phyloP scores from a whole-genome alignment of 192 early-diverging fungal species.

The Coemansia sp. region DNA sequence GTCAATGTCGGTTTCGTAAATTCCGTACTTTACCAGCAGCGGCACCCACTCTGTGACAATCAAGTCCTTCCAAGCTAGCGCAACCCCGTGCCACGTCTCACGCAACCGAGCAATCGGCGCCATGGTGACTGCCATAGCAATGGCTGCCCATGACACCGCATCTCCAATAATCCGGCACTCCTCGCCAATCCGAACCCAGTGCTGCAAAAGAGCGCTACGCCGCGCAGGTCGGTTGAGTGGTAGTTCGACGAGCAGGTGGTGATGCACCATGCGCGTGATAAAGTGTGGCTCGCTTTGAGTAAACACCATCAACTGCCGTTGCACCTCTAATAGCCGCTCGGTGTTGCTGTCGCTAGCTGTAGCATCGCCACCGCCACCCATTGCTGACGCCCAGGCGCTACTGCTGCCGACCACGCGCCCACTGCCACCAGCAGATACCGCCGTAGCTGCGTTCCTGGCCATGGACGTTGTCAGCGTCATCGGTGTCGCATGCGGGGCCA shows the following conservation, averaged over 20 bases:
- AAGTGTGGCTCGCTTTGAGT: conserved; percentile 71
- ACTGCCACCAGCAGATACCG: not conserved
- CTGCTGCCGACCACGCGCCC: not conserved
- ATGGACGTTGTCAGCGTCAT: not conserved
- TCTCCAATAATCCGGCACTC: conserved; percentile 62
- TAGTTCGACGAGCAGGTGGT: conserved; percentile 67
- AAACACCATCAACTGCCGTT: conserved; percentile 56
- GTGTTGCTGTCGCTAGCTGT: not conserved
- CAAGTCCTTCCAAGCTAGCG: conserved; percentile 51
- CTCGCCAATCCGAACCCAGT: conserved; percentile 71
- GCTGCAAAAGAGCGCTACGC: conserved; percentile 61
- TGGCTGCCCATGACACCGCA: conserved; percentile 65
- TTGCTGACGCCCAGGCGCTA: not conserved
- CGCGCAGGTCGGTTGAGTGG: conserved; percentile 54
- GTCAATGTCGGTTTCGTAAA: conserved; percentile 56
- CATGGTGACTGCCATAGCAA: conserved; percentile 70
- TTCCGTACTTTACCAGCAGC: conserved; percentile 58
- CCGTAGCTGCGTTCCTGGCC: not conserved
- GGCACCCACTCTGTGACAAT: conserved; percentile 65
- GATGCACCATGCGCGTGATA: conserved; percentile 66
- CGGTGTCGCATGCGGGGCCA: not conserved
- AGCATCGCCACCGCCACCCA: not conserved
- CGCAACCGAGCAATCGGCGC: conserved; percentile 66
- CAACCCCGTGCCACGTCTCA: conserved; percentile 71
- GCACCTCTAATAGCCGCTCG: conserved; percentile 29